Conservation (phyloP, 1,139 yeast genomes). For the Candida pseudoviswanathii region DNA sequence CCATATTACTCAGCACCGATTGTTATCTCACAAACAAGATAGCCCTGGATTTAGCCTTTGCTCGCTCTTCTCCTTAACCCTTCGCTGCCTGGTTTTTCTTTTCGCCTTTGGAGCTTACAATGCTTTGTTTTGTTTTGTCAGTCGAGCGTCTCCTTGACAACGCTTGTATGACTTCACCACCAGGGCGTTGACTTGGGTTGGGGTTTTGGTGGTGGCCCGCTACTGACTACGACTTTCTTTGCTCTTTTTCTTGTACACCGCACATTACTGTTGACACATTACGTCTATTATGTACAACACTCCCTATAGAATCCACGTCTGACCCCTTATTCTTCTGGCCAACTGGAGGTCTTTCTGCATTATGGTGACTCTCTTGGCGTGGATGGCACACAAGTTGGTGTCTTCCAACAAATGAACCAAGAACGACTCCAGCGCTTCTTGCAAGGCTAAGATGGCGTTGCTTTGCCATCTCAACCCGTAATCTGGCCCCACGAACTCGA, state of each 20-base stretch:
- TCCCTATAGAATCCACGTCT: conserved; percentile 5
- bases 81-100: not conserved
- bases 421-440: conserved; percentile 92
- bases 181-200: too few relatives aligned
- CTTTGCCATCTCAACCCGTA: conserved; percentile 85
- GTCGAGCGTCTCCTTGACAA: not conserved
- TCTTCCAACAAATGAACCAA: conserved; percentile 85
- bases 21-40: not conserved
- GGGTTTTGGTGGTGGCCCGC: too few relatives aligned
- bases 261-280: not conserved
- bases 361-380: conserved; percentile 91
- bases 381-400: conserved; percentile 87
- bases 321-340: conserved; percentile 85
- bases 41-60: too few relatives aligned
- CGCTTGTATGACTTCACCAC: not conserved
- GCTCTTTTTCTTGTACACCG: not conserved
- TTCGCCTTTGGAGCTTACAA: not conserved
- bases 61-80: too few relatives aligned
- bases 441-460: conserved; percentile 83
- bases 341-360: conserved; percentile 93
- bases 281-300: too few relatives aligned
- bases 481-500: conserved; percentile 60
- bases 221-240: too few relatives aligned
- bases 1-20: not conserved
- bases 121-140: not conserved